phyloP scores from a whole-genome alignment of 192 early-diverging fungal genomes.

The Rhizophagus clarus region DNA sequence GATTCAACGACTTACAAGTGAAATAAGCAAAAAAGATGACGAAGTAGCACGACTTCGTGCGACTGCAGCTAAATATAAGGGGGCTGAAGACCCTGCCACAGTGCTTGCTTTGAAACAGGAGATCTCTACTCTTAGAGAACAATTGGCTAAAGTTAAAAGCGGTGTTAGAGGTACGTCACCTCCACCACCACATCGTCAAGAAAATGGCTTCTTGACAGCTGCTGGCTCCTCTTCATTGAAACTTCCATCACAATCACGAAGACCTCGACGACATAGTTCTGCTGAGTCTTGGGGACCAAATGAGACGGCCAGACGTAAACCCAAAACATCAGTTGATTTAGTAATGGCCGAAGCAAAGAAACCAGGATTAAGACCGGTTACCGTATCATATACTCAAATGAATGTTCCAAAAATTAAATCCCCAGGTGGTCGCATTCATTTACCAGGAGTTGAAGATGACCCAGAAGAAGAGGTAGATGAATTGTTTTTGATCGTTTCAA shows the following conservation, averaged over 20 bases:
- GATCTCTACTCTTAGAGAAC: slow-evolving; percentile 68
- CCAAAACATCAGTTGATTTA: slow-evolving; percentile 32
- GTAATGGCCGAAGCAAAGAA: slow-evolving; percentile 29
- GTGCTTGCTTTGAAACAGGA: slow-evolving; percentile 70
- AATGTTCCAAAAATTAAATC: slow-evolving; percentile 26
- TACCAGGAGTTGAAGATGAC: slow-evolving; percentile 33
- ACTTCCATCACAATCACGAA: slow-evolving; percentile 28
- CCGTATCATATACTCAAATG: slow-evolving; percentile 20
- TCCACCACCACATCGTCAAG: slow-evolving; percentile 32
- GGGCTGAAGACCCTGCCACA: slow-evolving; percentile 62
- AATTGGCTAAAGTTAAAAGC: slow-evolving; percentile 69
- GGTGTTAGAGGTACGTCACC: slow-evolving; percentile 34
- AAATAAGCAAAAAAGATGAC: slow-evolving; percentile 58
- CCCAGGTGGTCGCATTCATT: slow-evolving; percentile 22
- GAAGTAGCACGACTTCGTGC: slow-evolving; percentile 66
- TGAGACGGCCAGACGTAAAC: slow-evolving; percentile 26
- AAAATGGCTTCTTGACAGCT: slow-evolving; percentile 33
- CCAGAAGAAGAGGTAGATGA: slow-evolving; percentile 42
- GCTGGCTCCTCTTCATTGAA: slow-evolving; percentile 14
- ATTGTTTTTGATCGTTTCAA: neutral
- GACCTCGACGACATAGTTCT: slow-evolving; percentile 29
- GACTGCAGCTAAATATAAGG: slow-evolving; percentile 47
- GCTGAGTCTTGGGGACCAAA: slow-evolving; percentile 29
- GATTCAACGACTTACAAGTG: slow-evolving; percentile 59
- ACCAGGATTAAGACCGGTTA: slow-evolving; percentile 16